A percentile compares a stretch with the other conserved stretches of the same genome.
These are phyloP conservation scores for Phytopythium oedochilum DNA, from an alignment of 352 stramenopile species.

Conservation along the genomic window DNA sequence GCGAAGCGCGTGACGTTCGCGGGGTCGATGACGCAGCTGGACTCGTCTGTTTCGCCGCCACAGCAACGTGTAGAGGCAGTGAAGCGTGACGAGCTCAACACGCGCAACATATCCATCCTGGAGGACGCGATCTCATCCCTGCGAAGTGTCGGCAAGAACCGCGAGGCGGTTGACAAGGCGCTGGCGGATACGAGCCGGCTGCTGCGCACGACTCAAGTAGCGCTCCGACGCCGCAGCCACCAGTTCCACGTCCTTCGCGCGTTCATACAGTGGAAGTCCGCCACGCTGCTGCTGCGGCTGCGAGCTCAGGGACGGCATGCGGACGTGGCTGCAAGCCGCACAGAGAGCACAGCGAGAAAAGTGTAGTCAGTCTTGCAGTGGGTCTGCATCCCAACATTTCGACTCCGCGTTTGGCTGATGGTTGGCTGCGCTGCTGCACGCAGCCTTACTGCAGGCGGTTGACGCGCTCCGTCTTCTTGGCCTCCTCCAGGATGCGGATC, in stretches of 20 bases:
- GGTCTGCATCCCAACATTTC: too few species aligned
- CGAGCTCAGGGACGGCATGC: too few species aligned
- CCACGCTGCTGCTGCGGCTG: slow-evolving; percentile 10
- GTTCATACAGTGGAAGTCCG: slow-evolving; percentile 41
- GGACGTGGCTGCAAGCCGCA: not conserved
- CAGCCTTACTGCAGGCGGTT: slow-evolving; percentile 31
- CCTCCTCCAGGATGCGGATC: slow-evolving; percentile 71
- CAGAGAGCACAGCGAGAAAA: not conserved
- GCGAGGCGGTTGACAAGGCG: slow-evolving; percentile 18
- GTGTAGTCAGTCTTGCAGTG: too few species aligned
- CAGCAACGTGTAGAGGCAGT: slow-evolving; percentile 7
- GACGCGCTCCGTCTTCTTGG: slow-evolving; percentile 51
- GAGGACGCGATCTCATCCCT: slow-evolving; percentile 38
- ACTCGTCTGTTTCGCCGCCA: slow-evolving; percentile 6
- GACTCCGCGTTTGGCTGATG: too few species aligned
- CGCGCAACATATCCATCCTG: slow-evolving; percentile 32
- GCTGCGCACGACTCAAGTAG: slow-evolving; percentile 11
- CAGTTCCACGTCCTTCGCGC: slow-evolving; percentile 34
- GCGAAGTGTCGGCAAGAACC: slow-evolving; percentile 30
- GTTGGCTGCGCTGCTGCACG: too few species aligned
- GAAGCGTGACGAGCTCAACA: slow-evolving; percentile 10
- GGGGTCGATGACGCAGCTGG: not conserved
- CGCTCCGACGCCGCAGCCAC: slow-evolving; percentile 19
- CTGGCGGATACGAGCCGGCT: slow-evolving; percentile 22
- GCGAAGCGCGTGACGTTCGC: not conserved